Evolutionary conservation across 768 basidiomycete genomes (phyloP).

Genomic region (Podaxis pistillaris): DNA sequence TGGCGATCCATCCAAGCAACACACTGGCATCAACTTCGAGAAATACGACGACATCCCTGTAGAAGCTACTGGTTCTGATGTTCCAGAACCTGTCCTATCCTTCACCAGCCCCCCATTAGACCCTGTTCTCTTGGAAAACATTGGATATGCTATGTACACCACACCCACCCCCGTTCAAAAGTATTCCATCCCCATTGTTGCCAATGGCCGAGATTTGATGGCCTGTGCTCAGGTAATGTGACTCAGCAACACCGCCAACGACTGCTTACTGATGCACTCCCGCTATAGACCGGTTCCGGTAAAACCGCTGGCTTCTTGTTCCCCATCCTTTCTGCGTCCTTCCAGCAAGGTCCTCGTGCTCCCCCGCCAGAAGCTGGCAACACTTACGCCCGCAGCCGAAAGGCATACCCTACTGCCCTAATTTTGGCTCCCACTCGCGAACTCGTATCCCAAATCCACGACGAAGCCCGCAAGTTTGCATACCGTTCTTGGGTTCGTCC

Average conservation of each 20-base stretch:
- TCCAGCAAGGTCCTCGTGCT: constrained; percentile 73
- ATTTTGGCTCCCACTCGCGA: constrained; percentile 98
- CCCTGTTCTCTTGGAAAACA: constrained; percentile 93
- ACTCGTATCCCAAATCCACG: constrained; percentile 98
- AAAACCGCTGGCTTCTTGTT: constrained; percentile 99
- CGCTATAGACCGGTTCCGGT: constrained; percentile 90
- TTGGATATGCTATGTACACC: constrained; percentile 86
- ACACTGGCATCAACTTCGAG: constrained; percentile 99
- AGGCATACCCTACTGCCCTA: constrained; percentile 95
- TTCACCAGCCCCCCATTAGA: constrained; percentile 92
- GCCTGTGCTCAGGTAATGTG: constrained; percentile 82
- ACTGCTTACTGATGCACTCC: constrained; percentile 20
- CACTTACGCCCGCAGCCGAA: constrained; percentile 68
- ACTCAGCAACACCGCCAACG: constrained; percentile 13
- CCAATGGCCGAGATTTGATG: constrained; percentile 86
- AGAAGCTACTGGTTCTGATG: constrained; percentile 94
- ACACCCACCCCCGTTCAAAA: constrained; percentile 99
- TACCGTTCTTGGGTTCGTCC: constrained; percentile 99
- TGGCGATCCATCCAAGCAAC: constrained; percentile 81
- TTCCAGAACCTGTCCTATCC: constrained; percentile 89
- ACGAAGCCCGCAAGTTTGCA: constrained; percentile 97
- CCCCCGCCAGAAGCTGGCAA: constrained; percentile 55
- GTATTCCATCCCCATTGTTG: constrained; percentile 98
- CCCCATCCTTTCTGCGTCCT: constrained; percentile 95
- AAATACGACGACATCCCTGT: constrained; percentile 99